phyloP scores from a whole-genome alignment of 2,329 filamentous ascomycete genomes.

The Aspergillus unguis region DNA sequence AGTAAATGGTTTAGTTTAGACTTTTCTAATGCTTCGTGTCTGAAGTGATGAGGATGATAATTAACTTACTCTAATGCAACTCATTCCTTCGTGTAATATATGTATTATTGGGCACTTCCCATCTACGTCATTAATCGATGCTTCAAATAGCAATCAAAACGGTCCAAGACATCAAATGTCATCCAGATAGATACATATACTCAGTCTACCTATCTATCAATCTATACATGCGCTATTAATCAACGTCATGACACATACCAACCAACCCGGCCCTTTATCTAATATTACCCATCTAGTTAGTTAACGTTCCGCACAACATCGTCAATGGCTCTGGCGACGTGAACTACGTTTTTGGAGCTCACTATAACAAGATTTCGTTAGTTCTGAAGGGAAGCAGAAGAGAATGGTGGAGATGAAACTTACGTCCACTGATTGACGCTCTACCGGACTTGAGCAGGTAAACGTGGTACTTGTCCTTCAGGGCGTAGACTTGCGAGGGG shows the following conservation, averaged over 20 bases:
- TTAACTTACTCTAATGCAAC: background rate
- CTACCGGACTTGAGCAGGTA: conserved; percentile 42
- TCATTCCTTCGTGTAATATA: background rate
- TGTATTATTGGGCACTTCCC: too few species aligned
- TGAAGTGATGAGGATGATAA: background rate
- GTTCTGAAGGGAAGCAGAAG: background rate
- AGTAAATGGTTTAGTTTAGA: conserved; percentile 14
- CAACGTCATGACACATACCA: background rate
- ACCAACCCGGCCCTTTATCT: background rate
- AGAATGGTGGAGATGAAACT: conserved; percentile 11
- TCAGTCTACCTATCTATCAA: background rate
- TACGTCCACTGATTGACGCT: conserved; percentile 41
- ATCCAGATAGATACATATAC: too few species aligned
- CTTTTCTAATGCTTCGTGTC: background rate
- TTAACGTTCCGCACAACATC: conserved; percentile 36
- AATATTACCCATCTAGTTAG: conserved; percentile 3
- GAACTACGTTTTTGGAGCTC: conserved; percentile 39
- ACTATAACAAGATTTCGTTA: conserved; percentile 21
- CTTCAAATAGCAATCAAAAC: too few species aligned
- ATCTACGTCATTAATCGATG: too few species aligned
- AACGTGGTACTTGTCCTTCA: conserved; percentile 43
- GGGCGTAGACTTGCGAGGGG: conserved; percentile 41
- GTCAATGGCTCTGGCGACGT: conserved; percentile 39
- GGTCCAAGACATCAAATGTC: too few species aligned
- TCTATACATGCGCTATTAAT: background rate